phyloP scores from a whole-genome alignment of 495 filamentous ascomycete species.

The Aspergillus olivimuriae region DNA sequence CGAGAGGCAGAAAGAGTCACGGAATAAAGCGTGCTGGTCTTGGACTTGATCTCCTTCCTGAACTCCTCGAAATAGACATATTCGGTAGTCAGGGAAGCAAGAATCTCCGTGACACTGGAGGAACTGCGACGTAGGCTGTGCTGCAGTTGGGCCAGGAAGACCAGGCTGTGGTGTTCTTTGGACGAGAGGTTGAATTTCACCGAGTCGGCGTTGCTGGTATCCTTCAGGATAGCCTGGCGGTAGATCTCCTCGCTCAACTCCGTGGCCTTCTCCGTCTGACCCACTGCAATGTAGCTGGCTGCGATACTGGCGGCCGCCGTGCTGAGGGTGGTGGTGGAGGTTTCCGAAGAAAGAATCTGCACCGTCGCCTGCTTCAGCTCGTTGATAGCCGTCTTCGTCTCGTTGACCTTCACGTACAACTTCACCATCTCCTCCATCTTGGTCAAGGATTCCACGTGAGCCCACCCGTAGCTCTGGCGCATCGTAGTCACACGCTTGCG shows the following conservation, averaged over 20 bases:
- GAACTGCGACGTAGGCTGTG: conserved; percentile 22
- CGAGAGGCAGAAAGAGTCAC: conserved; percentile 27
- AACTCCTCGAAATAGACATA: conserved; percentile 38
- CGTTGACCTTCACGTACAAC: conserved; percentile 28
- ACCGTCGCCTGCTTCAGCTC: conserved; percentile 33
- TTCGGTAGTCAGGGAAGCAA: conserved; percentile 31
- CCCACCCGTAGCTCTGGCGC: conserved; percentile 33
- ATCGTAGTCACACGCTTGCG: conserved; percentile 25
- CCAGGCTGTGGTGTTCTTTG: conserved; percentile 31
- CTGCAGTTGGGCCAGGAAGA: conserved; percentile 36
- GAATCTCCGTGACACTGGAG: conserved; percentile 29
- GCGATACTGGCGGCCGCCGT: conserved; percentile 29
- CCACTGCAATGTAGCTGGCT: conserved; percentile 25
- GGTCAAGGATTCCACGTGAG: conserved; percentile 32
- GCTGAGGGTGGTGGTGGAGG: conserved; percentile 23
- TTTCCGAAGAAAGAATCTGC: conserved; percentile 29
- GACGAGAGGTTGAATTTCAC: conserved; percentile 25
- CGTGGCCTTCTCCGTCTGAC: conserved; percentile 25
- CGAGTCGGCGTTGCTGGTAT: conserved; percentile 15
- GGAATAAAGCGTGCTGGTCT: conserved; percentile 21
- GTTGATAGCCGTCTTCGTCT: conserved; percentile 19
- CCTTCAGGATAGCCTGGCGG: conserved; percentile 25
- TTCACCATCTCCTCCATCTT: conserved; percentile 30
- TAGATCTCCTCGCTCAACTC: conserved; percentile 35
- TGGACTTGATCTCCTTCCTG: conserved; percentile 20